phyloP scores from a whole-genome alignment of 257 asterid genomes.

The Cordia subcordata region DNA sequence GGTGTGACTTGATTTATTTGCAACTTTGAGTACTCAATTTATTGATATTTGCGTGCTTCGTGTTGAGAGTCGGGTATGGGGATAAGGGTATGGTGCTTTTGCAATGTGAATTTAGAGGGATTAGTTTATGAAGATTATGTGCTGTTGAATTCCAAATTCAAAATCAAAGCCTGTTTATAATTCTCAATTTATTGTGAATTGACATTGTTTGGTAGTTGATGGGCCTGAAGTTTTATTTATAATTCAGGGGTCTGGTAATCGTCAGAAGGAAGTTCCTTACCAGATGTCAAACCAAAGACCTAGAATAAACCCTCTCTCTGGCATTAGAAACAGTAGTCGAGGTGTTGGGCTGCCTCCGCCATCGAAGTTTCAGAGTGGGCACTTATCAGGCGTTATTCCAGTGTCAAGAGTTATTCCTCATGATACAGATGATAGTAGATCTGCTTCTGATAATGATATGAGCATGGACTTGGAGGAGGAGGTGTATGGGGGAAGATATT shows the following conservation, averaged over 20 bases:
- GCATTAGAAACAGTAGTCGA: constrained; percentile 25
- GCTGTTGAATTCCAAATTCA: neutral
- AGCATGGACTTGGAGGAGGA: constrained; percentile 37
- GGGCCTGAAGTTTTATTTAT: neutral
- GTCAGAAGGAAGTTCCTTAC: constrained; percentile 24
- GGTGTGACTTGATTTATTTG: too few relatives aligned
- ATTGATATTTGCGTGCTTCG: too few relatives aligned
- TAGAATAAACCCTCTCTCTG: constrained; percentile 27
- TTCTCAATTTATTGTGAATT: neutral
- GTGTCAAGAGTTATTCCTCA: constrained; percentile 31
- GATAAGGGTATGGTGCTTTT: too few relatives aligned
- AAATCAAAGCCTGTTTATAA: neutral
- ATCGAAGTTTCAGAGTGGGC: constrained; percentile 33
- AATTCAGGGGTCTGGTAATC: constrained; percentile 35
- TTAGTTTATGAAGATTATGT: neutral
- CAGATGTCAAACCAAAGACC: constrained; percentile 24
- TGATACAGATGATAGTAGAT: constrained; percentile 28
- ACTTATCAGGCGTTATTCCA: constrained; percentile 36
- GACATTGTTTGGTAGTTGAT: neutral
- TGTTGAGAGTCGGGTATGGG: too few relatives aligned
- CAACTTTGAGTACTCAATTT: too few relatives aligned
- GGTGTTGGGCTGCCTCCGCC: constrained; percentile 39
- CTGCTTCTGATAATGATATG: constrained; percentile 39
- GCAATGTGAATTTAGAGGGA: neutral
- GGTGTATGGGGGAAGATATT: constrained; percentile 36